A percentile compares a stretch with the other conserved stretches of the same genome.
Evolutionary conservation across 768 basidiomycete genomes (phyloP).

Genomic region (Termitomyces sp.): DNA sequence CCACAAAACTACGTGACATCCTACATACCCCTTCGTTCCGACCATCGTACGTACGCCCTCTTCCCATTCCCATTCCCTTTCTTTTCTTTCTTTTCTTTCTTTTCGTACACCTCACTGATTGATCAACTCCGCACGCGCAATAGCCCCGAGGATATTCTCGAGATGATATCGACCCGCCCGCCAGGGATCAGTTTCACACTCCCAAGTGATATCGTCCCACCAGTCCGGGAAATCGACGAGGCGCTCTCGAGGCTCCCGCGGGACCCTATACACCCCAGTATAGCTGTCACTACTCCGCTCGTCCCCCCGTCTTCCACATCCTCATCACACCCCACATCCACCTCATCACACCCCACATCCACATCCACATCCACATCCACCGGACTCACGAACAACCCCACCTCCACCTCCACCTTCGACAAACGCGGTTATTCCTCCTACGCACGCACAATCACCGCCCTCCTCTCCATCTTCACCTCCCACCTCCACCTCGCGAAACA

Average conservation of each 20-base stretch:
- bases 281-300: slow-evolving; percentile 60
- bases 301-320: slow-evolving; percentile 42
- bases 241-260: slow-evolving; percentile 47
- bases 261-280: slow-evolving; percentile 48
- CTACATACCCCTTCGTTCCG: slow-evolving; percentile 39
- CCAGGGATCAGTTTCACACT: slow-evolving; percentile 39
- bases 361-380: not conserved
- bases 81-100: too few species aligned
- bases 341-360: slow-evolving; percentile 13
- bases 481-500: slow-evolving; percentile 61
- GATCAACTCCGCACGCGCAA: too few species aligned
- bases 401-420: slow-evolving; percentile 34
- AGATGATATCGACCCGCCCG: slow-evolving; percentile 31
- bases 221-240: slow-evolving; percentile 40
- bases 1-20: slow-evolving; percentile 38
- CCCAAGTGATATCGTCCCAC: slow-evolving; percentile 53
- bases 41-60: slow-evolving; percentile 26
- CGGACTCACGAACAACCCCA: slow-evolving; percentile 18
- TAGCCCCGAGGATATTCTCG: slow-evolving; percentile 50
- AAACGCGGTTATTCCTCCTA: slow-evolving; percentile 58
- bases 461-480: slow-evolving; percentile 52
- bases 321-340: too few species aligned
- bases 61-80: not conserved
- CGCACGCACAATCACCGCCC: slow-evolving; percentile 56
- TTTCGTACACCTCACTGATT: too few species aligned